Evolutionary conservation across 768 basidiomycete species (phyloP).

Genomic region (Peribolospora kevripleyi): DNA sequence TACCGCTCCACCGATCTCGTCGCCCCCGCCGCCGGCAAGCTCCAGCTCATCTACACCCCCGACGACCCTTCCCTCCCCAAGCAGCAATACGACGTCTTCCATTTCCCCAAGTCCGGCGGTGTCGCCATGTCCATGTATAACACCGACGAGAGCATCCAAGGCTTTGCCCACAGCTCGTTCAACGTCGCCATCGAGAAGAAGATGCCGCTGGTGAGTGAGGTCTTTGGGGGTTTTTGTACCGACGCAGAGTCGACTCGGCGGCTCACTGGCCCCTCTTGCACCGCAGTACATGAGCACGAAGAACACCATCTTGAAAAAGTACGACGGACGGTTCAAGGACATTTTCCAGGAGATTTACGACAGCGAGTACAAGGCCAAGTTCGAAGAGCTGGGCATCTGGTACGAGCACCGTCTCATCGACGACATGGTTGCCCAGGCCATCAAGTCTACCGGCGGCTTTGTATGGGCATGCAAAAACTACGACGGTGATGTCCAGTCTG

Average conservation of each 20-base stretch:
- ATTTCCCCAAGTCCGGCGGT: constrained; percentile 79
- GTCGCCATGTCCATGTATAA: constrained; percentile 44
- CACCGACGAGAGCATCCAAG: constrained; percentile 45
- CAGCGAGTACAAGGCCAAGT: constrained; percentile 20
- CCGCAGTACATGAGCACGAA: constrained; percentile 83
- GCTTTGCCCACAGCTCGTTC: constrained; percentile 93
- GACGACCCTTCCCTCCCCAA: constrained; percentile 32
- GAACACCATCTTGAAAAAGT: constrained; percentile 90
- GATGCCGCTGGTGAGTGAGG: constrained; percentile 19
- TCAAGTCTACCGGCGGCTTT: constrained; percentile 90
- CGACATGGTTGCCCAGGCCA: constrained; percentile 92
- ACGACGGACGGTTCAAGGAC: constrained; percentile 98
- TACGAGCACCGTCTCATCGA: constrained; percentile 86
- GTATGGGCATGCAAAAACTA: constrained; percentile 46
- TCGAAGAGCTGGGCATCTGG: constrained; percentile 22
- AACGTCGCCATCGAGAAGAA: constrained; percentile 60
- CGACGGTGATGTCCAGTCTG: constrained; percentile 44
- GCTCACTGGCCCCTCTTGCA: background rate
- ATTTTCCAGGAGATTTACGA: constrained; percentile 91
- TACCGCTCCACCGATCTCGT: constrained; percentile 87
- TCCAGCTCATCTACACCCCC: constrained; percentile 77
- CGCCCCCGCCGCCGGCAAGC: constrained; percentile 72
- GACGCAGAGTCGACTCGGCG: background rate
- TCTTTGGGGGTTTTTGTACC: background rate
- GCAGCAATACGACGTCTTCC: constrained; percentile 39